Evolutionary conservation across 306 rosid species (phyloP), one percentile per base, ranked within the genome.

Genomic region (Glycine tomentella): DNA sequence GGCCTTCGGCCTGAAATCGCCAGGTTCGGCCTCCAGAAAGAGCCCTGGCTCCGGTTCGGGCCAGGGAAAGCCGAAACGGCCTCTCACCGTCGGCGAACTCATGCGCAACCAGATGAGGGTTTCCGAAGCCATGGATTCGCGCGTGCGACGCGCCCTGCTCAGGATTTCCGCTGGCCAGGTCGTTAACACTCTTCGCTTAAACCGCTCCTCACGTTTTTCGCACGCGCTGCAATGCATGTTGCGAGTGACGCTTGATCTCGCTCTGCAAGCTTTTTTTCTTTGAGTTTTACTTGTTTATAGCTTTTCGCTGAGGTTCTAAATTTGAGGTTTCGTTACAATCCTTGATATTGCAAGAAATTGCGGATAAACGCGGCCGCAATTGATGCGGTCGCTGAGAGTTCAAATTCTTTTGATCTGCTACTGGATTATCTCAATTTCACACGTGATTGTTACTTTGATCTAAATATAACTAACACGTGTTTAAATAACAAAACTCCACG

Each of bases 21-120:
- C 98, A 1, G 93, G 95, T 16, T 92, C 97, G 6, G 95, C 91
- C n/a, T 90, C 97, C 2, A 89, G 76, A 88, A 93, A 89, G 88
- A 95, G 94, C 15, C 94, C 98, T n/a, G 95, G 95, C 46, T 88
- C 85, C 3, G 90, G 84, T 15, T 80, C 90, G 4, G 95, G 90
- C 16, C 91, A 72, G 80, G 89, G 91, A 3, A 93, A 89, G 93
- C 16, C 89, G 31, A 89, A 68, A 81, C 89, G 91, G 52, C 90
- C 94, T 2, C 17, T 95, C 89, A 95, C 99, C 13, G 94, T 95
- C 14, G 99, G 99, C 3, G 99, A 95, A 84, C 89, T 95, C 78
- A 90, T 95, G 98, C 90, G 98, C 81, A 89, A 83, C 87, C 99
- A 95, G 85, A 95, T 95, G 99, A 86, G 90, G 88, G 97, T 95